Conservation (phyloP, 768 basidiomycete species). For the Macrolepiota dolichaula region DNA sequence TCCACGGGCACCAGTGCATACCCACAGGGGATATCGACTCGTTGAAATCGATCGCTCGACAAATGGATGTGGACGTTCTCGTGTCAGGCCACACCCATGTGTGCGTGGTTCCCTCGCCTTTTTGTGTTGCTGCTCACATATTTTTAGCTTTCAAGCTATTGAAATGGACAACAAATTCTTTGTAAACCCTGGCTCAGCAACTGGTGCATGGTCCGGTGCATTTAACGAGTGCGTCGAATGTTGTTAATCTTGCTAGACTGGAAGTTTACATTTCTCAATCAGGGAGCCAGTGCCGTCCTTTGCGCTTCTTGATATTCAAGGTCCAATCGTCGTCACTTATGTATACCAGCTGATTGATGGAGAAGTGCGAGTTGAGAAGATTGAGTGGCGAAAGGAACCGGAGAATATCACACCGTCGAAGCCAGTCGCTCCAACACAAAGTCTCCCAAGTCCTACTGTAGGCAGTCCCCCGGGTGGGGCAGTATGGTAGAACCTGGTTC, state of each 20-base stretch:
- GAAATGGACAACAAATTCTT: slow-evolving; percentile 93
- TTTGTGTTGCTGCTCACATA: not conserved
- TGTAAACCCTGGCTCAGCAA: slow-evolving; percentile 92
- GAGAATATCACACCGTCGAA: slow-evolving; percentile 37
- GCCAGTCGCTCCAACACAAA: slow-evolving; percentile 47
- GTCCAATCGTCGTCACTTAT: slow-evolving; percentile 94
- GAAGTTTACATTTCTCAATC: slow-evolving; percentile 9
- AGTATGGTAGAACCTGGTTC: slow-evolving; percentile 3
- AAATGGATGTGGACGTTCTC: slow-evolving; percentile 97
- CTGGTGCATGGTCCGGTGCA: slow-evolving; percentile 88
- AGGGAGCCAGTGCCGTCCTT: slow-evolving; percentile 93
- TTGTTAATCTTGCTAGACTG: not conserved
- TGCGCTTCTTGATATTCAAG: slow-evolving; percentile 97
- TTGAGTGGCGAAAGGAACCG: slow-evolving; percentile 73
- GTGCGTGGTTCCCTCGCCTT: slow-evolving; percentile 41
- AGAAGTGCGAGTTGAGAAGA: slow-evolving; percentile 91
- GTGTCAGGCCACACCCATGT: slow-evolving; percentile 92
- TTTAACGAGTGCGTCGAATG: slow-evolving; percentile 51
- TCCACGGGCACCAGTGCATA: slow-evolving; percentile 92
- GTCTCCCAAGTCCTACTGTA: slow-evolving; percentile 36
- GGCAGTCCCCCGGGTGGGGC: not conserved
- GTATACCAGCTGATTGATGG: slow-evolving; percentile 94
- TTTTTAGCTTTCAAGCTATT: slow-evolving; percentile 82
- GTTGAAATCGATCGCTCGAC: slow-evolving; percentile 82
- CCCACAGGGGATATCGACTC: slow-evolving; percentile 91